Base-by-base conservation (phyloP, 1,139 yeast genomes). In the Taiozyma sp. region DNA sequence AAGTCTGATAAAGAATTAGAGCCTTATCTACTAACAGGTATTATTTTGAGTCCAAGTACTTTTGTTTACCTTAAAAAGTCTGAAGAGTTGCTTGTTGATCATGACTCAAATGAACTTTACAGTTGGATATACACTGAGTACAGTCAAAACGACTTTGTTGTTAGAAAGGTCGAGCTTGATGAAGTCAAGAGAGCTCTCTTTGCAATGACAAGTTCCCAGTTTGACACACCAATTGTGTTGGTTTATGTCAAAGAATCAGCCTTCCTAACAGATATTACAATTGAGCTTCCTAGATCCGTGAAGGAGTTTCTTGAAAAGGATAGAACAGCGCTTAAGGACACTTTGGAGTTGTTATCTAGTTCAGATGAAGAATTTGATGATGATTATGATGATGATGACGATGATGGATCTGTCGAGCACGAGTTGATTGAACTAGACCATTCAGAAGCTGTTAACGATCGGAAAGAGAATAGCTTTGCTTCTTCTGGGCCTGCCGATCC, bases 21-120 rank as follows among this genome's bases (percentile, higher is more conserved):
- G 35, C 70, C 73, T 7, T 69, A 68, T 61, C 47, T 68, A 7
- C 53, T 71, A 3, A 59, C 62, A 10, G 67, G 67, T 34, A 63
- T 68, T 3, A 59, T 70, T 2, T 39, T 69, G 8, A 63, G 58
- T 42, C 61, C 65, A 11, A 48, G 52, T 4, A 61, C 60, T 19
- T 70, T 65, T 50, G 67, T 60, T 30, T 68, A 58, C 46, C 50
- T 60, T 35, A 50, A 39, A 37, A 52, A 47, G 22, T 42, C 14
- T 34, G 41, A 21, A 41, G 29, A 47, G 4, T 30, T 47, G 19
- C 24, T 47, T 11, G 37, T 43, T 30, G 51, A 53, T 16, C 19
- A 44, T 10, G 16, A 39, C 14, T 19, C 30, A 7, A 24, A 40
- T 9, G 46, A 55, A 49, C 35, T n/a, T 6, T 19, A 37, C 24